phyloP scores from a whole-genome alignment of 306 rosid genomes.

The Benincasa hispida region DNA sequence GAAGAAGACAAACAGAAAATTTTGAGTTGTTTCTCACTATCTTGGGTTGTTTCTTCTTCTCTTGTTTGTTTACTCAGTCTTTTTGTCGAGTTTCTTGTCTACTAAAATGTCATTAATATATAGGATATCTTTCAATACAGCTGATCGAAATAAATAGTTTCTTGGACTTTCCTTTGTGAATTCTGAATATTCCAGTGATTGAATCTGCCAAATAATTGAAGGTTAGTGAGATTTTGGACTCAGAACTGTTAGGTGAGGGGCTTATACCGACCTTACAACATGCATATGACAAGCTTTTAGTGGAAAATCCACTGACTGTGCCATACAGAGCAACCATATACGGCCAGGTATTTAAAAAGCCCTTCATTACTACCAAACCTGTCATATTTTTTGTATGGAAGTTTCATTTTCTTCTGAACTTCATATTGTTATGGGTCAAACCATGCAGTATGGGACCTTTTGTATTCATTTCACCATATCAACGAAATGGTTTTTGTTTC shows the following conservation, averaged over 20 bases:
- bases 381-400: neutral
- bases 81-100: neutral
- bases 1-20: neutral
- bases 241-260: constrained; percentile 91
- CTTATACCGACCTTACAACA: constrained; percentile 84
- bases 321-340: constrained; percentile 71
- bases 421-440: neutral
- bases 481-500: no score
- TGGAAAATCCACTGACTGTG: constrained; percentile 59
- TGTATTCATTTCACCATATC: no score
- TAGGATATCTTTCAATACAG: neutral
- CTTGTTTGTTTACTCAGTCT: neutral
- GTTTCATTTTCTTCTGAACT: neutral
- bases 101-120: neutral
- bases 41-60: neutral
- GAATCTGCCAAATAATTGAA: constrained; percentile 14
- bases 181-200: neutral
- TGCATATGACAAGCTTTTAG: constrained; percentile 68
- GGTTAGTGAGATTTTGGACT: constrained; percentile 95
- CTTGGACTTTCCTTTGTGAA: neutral
- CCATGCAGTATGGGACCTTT: neutral
- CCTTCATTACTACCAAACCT: constrained; percentile 6
- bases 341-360: constrained; percentile 50
- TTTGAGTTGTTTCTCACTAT: neutral
- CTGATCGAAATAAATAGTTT: neutral